Evolutionary conservation across 208 protist genomes (phyloP), one percentile per base, ranked within the genome.

Genomic region (Acanthamoeba sp.): DNA sequence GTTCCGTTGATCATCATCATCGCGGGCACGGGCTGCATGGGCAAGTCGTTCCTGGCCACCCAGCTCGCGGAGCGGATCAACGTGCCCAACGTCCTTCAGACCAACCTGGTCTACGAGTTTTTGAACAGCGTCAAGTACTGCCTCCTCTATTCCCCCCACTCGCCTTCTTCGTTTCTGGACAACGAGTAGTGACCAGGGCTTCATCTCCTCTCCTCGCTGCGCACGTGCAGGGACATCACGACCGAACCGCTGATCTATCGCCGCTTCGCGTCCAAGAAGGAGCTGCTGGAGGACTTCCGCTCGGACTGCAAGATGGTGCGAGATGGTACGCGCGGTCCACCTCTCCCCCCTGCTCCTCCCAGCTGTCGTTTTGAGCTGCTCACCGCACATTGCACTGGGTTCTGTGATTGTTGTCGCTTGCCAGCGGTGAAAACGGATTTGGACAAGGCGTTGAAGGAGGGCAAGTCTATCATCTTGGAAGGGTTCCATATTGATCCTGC

Each of bases 1-100:
- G 94, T 97, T 50, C 96, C 96, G 29, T 62, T 97, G 62, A 96
- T 97, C 34, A 95, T 97, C 64, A 82, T 97, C 45, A 96, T 97
- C 24, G 80, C 82, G n/a, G 96, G 96, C 34, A 96, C 96, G 20
- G 96, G 95, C 9, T 96, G 73, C 92, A 94, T 97, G 42, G 96
- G 96, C 52, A 97, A 97, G 80, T 96, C 94, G 34, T 96, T 94
- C 73, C 84, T 97, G 18, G 96, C 96, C 52, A 97, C 93, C 27
- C 93, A 96, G 88, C 95, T 97, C 22, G 95, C 96, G 22, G 95
- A 97, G 80, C 93, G 96, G 64, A 66, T 97, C 38, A 97, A 97
- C 91, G 78, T 97, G n/a, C 95, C 95, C 38, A 97, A 95, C 27
- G 96, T 97, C 20, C 94, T 97, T 4, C 96, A 97, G 66, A 97